Evolutionary conservation across 2,329 filamentous ascomycete species (phyloP), one percentile per base, ranked within the genome.

Genomic region (Mollisia scopiformis): DNA sequence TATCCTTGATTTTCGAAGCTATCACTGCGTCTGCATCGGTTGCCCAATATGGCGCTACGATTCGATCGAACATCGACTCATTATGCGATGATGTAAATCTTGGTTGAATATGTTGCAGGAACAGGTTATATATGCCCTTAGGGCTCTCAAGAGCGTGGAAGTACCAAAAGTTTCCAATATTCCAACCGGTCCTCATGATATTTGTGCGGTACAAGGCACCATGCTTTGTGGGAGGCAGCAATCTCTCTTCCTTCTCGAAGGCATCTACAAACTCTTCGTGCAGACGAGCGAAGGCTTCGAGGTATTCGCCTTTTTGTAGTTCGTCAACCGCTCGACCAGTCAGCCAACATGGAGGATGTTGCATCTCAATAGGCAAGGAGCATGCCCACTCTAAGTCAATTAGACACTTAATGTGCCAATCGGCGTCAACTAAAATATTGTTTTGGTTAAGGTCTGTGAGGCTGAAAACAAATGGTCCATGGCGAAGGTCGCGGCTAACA

Each of bases 371-470:
- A 14, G 72, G 71, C n/a, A 57, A 59, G 14, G 70, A 62, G 46
- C 65, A 72, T 23, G 71, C 68, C 71, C 70, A 77, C 62, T 77
- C 74, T 3, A 75, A 67, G 53, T 76, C 74, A 59, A 76, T 69
- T 11, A 76, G 52, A 49, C 55, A 63, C 31, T 65, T 72, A 33
- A 77, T 64, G 49, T 74, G 69, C 72, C 73, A 76, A 39, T 75
- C 54, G 14, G 69, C 53, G 57, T 77, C 74, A 4, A 76, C 73
- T 53, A 77, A 72, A 14, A 76, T 74, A 57, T 80, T 79, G 58
- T 75, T 75, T 50, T 70, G 66, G 47, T 78, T 76, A 21, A 79
- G 61, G 61, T 80, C 77, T 23, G 75, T 78, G 10, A 79, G 69
- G 1, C 54, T 62, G 52, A 70, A 67, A 13, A 74, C 52, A 56